Evolutionary conservation across 2,329 filamentous ascomycete species (phyloP).

Genomic region (Coniochaeta pulveracea): DNA sequence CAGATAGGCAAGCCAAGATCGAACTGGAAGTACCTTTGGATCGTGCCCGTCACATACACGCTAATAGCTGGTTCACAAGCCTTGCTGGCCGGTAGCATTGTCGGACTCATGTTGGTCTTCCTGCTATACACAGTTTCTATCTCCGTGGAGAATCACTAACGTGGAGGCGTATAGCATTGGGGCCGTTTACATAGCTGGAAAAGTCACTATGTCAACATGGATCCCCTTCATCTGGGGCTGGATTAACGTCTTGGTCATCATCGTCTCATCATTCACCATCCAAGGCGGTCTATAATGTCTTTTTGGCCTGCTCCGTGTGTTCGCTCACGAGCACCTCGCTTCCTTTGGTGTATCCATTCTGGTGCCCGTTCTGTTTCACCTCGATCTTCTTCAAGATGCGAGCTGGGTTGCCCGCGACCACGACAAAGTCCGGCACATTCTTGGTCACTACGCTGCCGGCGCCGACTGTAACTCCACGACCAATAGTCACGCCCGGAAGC

Average conservation of each 20-base stretch:
- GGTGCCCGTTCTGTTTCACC: conserved; percentile 12
- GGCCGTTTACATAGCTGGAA: conserved; percentile 69
- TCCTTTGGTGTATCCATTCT: conserved; percentile 5
- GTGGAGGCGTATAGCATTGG: too few species aligned
- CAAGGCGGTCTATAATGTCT: conserved; percentile 64
- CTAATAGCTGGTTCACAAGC: conserved; percentile 66
- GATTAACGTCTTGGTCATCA: conserved; percentile 70
- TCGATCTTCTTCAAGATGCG: conserved; percentile 36
- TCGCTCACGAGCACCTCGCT: not conserved
- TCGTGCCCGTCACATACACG: conserved; percentile 59
- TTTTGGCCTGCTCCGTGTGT: not conserved
- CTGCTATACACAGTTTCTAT: conserved; percentile 1
- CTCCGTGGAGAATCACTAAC: too few species aligned
- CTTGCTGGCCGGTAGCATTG: conserved; percentile 67
- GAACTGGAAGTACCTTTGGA: conserved; percentile 54
- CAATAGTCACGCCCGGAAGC: conserved; percentile 68
- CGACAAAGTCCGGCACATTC: conserved; percentile 51
- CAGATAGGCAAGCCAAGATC: conserved; percentile 48
- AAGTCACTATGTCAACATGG: conserved; percentile 90
- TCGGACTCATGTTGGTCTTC: conserved; percentile 61
- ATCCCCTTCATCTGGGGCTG: conserved; percentile 82
- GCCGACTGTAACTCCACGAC: conserved; percentile 61
- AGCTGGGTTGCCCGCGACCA: conserved; percentile 59
- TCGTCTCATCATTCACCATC: conserved; percentile 86
- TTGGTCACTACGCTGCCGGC: conserved; percentile 79